These are phyloP conservation scores for Picea abies DNA, from an alignment of 83 land plant species.

Conservation along the genomic window DNA sequence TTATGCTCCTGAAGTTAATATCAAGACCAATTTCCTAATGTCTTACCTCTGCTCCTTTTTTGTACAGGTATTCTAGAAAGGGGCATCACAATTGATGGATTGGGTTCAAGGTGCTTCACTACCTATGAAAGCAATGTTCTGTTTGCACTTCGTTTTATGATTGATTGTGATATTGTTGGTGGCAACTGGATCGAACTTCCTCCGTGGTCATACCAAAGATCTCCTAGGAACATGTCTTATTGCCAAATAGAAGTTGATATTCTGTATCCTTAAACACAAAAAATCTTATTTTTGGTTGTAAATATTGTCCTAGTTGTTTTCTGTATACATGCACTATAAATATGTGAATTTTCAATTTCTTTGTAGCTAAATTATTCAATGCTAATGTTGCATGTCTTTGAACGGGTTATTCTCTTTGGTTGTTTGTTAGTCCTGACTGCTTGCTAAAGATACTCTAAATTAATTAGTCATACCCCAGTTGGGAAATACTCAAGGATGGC, in stretches of 20 bases:
- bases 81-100: constrained; percentile 89
- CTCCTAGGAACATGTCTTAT: constrained; percentile 56
- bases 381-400: not conserved
- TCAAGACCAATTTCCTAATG: not conserved
- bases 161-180: constrained; percentile 95
- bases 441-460: constrained; percentile 65
- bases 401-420: not conserved
- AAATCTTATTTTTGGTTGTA: not conserved
- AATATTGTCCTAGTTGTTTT: not conserved
- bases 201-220: constrained; percentile 65
- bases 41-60: not conserved
- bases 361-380: not conserved
- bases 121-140: constrained; percentile 99
- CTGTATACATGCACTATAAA: not conserved
- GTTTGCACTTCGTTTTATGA: constrained; percentile 97
- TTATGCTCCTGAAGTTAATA: not conserved
- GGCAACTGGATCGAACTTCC: constrained; percentile 98
- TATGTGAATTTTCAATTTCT: not conserved
- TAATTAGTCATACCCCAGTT: constrained; percentile 84
- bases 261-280: constrained; percentile 67
- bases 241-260: constrained; percentile 94
- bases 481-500: constrained; percentile 97
- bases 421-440: constrained; percentile 17
- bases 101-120: constrained; percentile 75
- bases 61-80: constrained; percentile 84